A percentile compares a stretch with the other conserved stretches of the same genome.
These are phyloP conservation scores for Bruguiera parviflora DNA, from an alignment of 345 rosid species.

Conservation along the genomic window DNA sequence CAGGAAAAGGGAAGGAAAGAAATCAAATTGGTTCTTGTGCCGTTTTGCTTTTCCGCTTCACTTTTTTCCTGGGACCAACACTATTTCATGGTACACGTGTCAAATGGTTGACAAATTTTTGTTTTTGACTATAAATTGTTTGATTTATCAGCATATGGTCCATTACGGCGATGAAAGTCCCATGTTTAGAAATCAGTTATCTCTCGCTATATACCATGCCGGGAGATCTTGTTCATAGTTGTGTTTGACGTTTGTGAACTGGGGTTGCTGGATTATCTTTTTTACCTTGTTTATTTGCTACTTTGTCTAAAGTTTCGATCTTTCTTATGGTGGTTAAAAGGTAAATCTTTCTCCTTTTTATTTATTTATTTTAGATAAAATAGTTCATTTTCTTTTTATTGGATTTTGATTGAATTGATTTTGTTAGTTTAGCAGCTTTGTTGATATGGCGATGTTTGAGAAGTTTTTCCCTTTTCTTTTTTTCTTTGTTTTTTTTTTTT, in stretches of 20 bases:
- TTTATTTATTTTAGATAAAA: not conserved
- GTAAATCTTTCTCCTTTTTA: not conserved
- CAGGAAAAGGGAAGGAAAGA: constrained; percentile 4
- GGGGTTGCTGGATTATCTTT: not conserved
- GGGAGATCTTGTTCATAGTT: not conserved
- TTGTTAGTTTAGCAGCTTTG: not conserved
- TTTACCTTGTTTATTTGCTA: not conserved
- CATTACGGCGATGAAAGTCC: not conserved
- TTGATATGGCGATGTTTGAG: not conserved
- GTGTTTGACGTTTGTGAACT: not conserved
- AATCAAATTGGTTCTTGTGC: not conserved
- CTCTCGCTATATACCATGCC: not conserved
- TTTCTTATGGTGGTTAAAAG: not conserved
- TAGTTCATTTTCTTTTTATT: not conserved
- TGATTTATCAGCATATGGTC: not conserved
- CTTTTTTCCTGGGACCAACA: not conserved
- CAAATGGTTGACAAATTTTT: not conserved
- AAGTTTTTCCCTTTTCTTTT: not conserved
- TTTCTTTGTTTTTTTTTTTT: too few species aligned
- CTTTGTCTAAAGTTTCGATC: not conserved
- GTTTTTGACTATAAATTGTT: not conserved
- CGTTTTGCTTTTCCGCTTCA: constrained; percentile 1
- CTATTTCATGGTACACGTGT: not conserved
- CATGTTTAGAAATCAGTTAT: not conserved
- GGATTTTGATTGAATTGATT: not conserved